These are phyloP conservation scores for Phytophthora sp. DNA, from an alignment of 352 stramenopile genomes.

Conservation along the genomic window DNA sequence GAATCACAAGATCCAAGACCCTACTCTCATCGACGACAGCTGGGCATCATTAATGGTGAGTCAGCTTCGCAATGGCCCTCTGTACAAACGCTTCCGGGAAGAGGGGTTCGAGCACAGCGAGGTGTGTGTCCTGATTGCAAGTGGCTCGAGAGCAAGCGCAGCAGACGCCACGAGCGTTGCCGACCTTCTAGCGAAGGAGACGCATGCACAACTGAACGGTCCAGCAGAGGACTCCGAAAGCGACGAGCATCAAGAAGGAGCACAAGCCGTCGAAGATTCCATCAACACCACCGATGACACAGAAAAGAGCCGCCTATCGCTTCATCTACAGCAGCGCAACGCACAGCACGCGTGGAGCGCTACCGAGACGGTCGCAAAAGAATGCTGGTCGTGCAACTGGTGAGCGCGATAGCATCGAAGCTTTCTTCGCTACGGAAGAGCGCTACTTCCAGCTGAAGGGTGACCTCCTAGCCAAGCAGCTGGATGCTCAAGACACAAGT, in stretches of 20 bases:
- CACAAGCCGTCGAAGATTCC: too few species aligned
- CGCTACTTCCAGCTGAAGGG: constrained; percentile 13
- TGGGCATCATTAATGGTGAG: too few species aligned
- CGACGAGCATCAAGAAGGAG: too few species aligned
- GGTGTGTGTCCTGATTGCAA: not conserved
- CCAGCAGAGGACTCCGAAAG: too few species aligned
- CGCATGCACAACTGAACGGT: too few species aligned
- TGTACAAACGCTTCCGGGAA: not conserved
- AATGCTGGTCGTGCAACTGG: not conserved
- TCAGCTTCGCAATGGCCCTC: not conserved
- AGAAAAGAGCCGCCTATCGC: not conserved
- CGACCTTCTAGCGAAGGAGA: not conserved
- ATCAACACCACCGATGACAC: too few species aligned
- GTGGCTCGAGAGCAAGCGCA: constrained; percentile 6
- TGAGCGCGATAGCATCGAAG: not conserved
- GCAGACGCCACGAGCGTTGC: not conserved
- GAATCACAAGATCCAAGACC: not conserved
- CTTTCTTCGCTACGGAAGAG: constrained; percentile 9
- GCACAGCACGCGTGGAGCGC: not conserved
- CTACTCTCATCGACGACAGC: not conserved
- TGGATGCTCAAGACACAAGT: not conserved
- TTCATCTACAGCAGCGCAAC: too few species aligned
- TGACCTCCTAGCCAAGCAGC: not conserved
- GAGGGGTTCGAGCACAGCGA: not conserved
- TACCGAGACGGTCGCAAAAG: constrained; percentile 5